Percentiles rank a stretch among this genome's conserved stretches.
Evolutionary conservation across 495 filamentous ascomycete species (phyloP).

Genomic region (Neurospora sp.): DNA sequence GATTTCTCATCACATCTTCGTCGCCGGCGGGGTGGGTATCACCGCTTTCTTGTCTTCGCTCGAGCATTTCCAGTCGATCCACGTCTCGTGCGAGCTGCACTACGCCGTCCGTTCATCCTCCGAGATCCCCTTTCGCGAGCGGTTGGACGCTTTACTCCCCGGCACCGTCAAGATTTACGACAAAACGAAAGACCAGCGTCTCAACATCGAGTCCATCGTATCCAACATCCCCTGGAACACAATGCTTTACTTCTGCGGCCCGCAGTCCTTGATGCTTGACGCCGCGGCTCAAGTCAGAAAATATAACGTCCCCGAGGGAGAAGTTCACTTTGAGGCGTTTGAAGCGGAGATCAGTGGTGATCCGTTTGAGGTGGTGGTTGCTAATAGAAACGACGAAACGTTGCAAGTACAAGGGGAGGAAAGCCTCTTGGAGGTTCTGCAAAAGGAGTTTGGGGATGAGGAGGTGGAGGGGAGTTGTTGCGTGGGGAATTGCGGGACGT

Average conservation of each 20-base stretch:
- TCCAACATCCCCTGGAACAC: constrained; percentile 32
- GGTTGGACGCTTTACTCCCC: neutral
- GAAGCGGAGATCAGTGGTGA: constrained; percentile 40
- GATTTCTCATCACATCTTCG: constrained; percentile 28
- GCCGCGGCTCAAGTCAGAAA: constrained; percentile 24
- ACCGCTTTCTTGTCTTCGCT: constrained; percentile 38
- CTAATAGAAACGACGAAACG: constrained; percentile 13
- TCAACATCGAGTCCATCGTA: constrained; percentile 37
- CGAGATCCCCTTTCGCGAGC: constrained; percentile 16
- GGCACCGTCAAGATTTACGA: constrained; percentile 36
- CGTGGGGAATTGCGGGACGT: constrained; percentile 53
- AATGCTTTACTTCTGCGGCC: constrained; percentile 46
- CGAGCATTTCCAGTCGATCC: constrained; percentile 26
- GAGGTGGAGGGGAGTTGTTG: constrained; percentile 42
- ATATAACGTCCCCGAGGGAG: constrained; percentile 28
- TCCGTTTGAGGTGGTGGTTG: constrained; percentile 44
- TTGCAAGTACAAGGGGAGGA: constrained; percentile 33
- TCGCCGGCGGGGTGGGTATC: constrained; percentile 43
- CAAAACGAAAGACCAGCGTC: constrained; percentile 32
- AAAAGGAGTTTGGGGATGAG: constrained; percentile 26
- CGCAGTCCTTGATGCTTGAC: constrained; percentile 39
- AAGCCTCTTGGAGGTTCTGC: constrained; percentile 33
- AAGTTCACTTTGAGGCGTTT: constrained; percentile 49
- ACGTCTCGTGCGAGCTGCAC: constrained; percentile 36
- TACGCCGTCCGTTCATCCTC: constrained; percentile 37